Conservation (phyloP, 495 filamentous ascomycete genomes). For the Talaromyces borbonicus region DNA sequence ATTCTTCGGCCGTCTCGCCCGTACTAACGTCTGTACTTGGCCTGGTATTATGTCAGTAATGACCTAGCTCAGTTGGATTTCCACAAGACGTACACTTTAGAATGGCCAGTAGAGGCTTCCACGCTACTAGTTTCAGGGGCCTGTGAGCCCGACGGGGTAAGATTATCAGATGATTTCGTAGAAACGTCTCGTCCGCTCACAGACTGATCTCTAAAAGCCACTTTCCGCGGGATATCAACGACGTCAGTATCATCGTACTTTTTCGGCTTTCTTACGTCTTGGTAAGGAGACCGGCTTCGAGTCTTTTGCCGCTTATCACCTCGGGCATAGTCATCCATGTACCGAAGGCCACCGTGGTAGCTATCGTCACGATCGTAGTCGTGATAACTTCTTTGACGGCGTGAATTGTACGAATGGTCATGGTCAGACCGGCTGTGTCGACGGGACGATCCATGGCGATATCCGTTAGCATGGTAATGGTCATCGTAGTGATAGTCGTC, state of each 20-base stretch:
- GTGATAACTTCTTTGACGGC: slow-evolving; percentile 43
- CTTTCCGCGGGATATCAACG: slow-evolving; percentile 19
- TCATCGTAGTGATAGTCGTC: slow-evolving; percentile 48
- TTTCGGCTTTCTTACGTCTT: slow-evolving; percentile 32
- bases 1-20: slow-evolving; percentile 25
- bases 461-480: slow-evolving; percentile 44
- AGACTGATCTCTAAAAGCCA: slow-evolving; percentile 46
- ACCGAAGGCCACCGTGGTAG: slow-evolving; percentile 33
- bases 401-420: slow-evolving; percentile 18
- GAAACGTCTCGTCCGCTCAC: slow-evolving; percentile 57
- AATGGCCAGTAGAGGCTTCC: slow-evolving; percentile 11
- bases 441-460: slow-evolving; percentile 33
- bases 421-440: slow-evolving; percentile 30
- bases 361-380: slow-evolving; percentile 55
- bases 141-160: no score
- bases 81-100: slow-evolving; percentile 34
- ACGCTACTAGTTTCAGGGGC: slow-evolving; percentile 34
- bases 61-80: background rate
- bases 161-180: no score
- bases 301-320: slow-evolving; percentile 56
- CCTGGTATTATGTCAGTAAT: slow-evolving; percentile 9
- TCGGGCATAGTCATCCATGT: slow-evolving; percentile 51
- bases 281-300: slow-evolving; percentile 50
- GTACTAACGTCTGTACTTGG: slow-evolving; percentile 10
- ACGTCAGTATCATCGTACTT: slow-evolving; percentile 26